These are phyloP conservation scores for Litchi chinensis DNA, from an alignment of 345 rosid genomes.

Conservation along the genomic window DNA sequence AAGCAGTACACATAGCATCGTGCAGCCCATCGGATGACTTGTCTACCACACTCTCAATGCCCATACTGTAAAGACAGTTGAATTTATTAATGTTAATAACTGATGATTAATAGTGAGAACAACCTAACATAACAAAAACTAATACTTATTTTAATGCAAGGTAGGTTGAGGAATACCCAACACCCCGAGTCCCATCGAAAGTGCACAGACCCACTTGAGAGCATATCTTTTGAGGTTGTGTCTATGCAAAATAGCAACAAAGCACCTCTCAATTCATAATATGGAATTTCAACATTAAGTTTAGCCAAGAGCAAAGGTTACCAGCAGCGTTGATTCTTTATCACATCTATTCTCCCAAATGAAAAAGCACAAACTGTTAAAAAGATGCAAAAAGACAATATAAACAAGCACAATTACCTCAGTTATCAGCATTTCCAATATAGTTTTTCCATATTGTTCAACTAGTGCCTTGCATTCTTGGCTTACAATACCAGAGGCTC, in stretches of 20 bases:
- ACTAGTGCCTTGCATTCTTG: slow-evolving; percentile 73
- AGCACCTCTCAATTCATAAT: slow-evolving; percentile 5
- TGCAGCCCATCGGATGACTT: slow-evolving; percentile 43
- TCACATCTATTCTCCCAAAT: not conserved
- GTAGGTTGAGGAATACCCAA: slow-evolving; percentile 49
- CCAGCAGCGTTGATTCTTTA: not conserved
- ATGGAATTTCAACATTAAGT: not conserved
- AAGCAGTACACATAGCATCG: slow-evolving; percentile 65
- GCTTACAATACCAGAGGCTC: slow-evolving; percentile 76
- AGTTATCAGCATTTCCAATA: slow-evolving; percentile 60
- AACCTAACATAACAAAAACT: not conserved
- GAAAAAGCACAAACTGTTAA: not conserved
- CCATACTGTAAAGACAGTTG: slow-evolving; percentile 47
- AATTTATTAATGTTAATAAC: slow-evolving; percentile 1
- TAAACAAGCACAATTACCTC: slow-evolving; percentile 38
- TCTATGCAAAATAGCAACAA: slow-evolving; percentile 34
- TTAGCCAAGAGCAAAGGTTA: not conserved
- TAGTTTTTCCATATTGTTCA: slow-evolving; percentile 69
- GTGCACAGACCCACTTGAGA: slow-evolving; percentile 79
- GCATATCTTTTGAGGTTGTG: slow-evolving; percentile 72
- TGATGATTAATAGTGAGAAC: not conserved
- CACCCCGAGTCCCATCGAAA: slow-evolving; percentile 68
- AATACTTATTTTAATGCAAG: not conserved
- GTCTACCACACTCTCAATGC: slow-evolving; percentile 61
- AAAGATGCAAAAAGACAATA: not conserved